Percentiles rank a stretch among this genome's conserved stretches.
phyloP scores from a whole-genome alignment of 1,284 basidiomycete species.

The Moesziomyces globuligerus region DNA sequence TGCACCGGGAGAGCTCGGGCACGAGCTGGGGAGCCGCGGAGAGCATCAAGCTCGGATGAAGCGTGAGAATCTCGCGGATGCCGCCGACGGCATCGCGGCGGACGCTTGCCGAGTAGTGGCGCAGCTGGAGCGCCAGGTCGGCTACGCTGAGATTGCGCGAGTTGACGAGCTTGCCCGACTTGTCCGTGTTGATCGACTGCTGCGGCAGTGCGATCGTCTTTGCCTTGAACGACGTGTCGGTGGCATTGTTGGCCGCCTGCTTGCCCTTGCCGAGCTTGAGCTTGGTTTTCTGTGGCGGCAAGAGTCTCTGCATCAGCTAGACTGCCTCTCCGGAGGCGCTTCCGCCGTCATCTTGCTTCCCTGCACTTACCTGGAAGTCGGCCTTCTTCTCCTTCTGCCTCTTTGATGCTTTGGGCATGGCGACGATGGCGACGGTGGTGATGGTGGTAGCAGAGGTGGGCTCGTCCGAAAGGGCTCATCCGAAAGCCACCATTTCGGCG shows the following conservation, averaged over 20 bases:
- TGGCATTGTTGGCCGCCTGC: slow-evolving; percentile 80
- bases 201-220: slow-evolving; percentile 68
- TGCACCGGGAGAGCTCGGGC: slow-evolving; percentile 76
- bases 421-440: background rate
- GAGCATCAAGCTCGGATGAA: slow-evolving; percentile 74
- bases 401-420: slow-evolving; percentile 52
- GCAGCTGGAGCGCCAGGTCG: slow-evolving; percentile 81
- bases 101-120: slow-evolving; percentile 82
- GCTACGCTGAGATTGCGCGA: slow-evolving; percentile 76
- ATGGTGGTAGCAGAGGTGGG: too few relatives aligned
- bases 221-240: slow-evolving; percentile 95
- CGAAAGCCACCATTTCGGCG: too few relatives aligned
- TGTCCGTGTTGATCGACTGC: slow-evolving; percentile 60
- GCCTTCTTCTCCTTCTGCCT: slow-evolving; percentile 48
- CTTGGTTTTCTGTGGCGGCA: slow-evolving; percentile 81
- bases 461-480: too few relatives aligned
- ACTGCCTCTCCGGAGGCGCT: background rate
- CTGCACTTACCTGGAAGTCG: slow-evolving; percentile 40
- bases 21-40: slow-evolving; percentile 76
- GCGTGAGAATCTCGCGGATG: slow-evolving; percentile 80
- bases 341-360: too few relatives aligned
- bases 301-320: background rate
- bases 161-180: slow-evolving; percentile 45
- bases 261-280: slow-evolving; percentile 96
- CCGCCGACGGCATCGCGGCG: slow-evolving; percentile 85